phyloP scores from a whole-genome alignment of 495 filamentous ascomycete genomes.

The Neurospora sp. region DNA sequence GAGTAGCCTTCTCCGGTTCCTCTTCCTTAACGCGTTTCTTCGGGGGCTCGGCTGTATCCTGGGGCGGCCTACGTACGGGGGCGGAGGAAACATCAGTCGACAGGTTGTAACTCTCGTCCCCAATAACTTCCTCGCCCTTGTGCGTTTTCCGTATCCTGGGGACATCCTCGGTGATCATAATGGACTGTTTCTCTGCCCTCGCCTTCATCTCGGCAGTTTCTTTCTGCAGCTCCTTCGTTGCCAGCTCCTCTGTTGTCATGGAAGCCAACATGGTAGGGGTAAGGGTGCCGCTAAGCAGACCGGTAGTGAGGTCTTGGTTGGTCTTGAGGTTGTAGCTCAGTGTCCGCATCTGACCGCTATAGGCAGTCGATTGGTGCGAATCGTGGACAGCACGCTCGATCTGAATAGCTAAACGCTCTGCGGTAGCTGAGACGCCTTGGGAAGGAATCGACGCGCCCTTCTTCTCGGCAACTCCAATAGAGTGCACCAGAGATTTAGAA shows the following conservation, averaged over 20 bases:
- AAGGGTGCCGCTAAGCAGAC: conserved; percentile 59
- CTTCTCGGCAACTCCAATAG: conserved; percentile 34
- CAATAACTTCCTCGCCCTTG: conserved; percentile 88
- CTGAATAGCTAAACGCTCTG: conserved; percentile 45
- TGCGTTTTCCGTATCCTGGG: conserved; percentile 85
- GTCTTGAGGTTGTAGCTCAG: conserved; percentile 76
- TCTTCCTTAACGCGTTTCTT: conserved; percentile 20
- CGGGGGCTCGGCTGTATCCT: conserved; percentile 10
- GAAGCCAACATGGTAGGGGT: conserved; percentile 61
- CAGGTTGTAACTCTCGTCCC: conserved; percentile 41
- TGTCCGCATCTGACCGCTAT: conserved; percentile 37
- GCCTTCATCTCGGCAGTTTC: conserved; percentile 63
- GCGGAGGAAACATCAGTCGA: conserved; percentile 27
- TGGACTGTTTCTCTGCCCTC: conserved; percentile 72
- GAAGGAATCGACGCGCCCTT: conserved; percentile 25
- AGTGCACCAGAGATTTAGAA: conserved; percentile 30
- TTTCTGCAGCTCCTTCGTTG: conserved; percentile 77
- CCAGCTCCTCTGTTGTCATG: conserved; percentile 84
- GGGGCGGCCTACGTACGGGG: conserved; percentile 25
- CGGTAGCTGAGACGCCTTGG: conserved; percentile 24
- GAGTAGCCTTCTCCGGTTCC: conserved; percentile 3
- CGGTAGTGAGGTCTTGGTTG: conserved; percentile 67
- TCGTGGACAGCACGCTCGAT: conserved; percentile 56
- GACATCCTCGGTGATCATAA: conserved; percentile 70
- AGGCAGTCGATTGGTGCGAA: conserved; percentile 33